A percentile compares a stretch with the other conserved stretches of the same genome.
phyloP scores from a whole-genome alignment of 176 grass and related monocot species.

The Eleusine indica region DNA sequence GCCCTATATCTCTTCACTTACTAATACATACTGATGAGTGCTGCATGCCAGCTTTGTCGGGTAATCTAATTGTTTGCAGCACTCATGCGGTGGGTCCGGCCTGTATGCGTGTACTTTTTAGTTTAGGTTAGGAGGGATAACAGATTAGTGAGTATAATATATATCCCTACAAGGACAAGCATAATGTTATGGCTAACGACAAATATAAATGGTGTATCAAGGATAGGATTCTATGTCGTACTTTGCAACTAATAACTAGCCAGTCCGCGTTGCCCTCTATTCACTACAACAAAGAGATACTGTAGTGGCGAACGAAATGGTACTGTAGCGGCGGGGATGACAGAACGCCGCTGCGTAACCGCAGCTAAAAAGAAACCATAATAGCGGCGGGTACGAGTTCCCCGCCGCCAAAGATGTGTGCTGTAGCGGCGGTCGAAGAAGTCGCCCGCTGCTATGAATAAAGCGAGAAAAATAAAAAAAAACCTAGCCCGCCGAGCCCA shows the following conservation, averaged over 20 bases:
- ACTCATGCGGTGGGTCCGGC: constrained; percentile 27
- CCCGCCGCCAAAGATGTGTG: too few relatives aligned
- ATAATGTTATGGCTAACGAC: constrained; percentile 16
- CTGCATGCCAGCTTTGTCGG: constrained; percentile 6
- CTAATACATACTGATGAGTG: constrained; percentile 7
- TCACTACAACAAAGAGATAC: too few relatives aligned
- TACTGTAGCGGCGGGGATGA: too few relatives aligned
- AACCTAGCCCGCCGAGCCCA: too few relatives aligned
- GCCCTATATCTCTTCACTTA: neutral
- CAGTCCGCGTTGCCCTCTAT: neutral
- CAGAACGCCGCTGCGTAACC: too few relatives aligned
- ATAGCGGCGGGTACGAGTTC: too few relatives aligned
- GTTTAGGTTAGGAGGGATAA: neutral
- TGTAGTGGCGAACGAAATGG: too few relatives aligned
- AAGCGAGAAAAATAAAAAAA: too few relatives aligned
- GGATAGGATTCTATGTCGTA: constrained; percentile 16
- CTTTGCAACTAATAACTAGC: neutral
- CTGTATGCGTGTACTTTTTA: neutral
- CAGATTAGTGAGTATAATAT: neutral
- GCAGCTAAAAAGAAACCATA: too few relatives aligned
- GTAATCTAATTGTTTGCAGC: neutral
- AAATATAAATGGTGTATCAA: constrained; percentile 2
- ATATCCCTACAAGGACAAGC: neutral
- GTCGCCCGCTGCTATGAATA: too few relatives aligned
- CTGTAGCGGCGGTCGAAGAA: too few relatives aligned